Base-by-base conservation (phyloP, 2,329 filamentous ascomycete genomes). In the Berkeleyomyces basicola region DNA sequence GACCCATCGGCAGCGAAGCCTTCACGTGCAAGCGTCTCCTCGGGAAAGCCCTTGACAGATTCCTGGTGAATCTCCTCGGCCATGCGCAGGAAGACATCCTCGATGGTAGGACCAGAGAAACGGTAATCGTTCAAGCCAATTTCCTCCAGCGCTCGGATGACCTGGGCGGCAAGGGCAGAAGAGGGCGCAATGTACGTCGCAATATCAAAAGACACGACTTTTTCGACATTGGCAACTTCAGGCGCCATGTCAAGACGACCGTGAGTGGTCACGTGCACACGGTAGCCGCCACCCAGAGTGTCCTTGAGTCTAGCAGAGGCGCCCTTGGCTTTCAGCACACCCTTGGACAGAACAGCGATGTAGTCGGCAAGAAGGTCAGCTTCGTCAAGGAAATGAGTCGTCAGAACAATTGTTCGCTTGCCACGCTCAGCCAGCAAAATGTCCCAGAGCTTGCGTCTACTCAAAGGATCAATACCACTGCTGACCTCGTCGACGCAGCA, bases 401-500 rank as follows among this genome's bases (percentile, higher is more conserved):
- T 96, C 63, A 96, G 73, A 49, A 96, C 82, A 68, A 96, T 87
- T 0, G 91, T 95, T 49, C 91, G 79, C 65, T 79, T 79, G 23
- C 90, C 90, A 63, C 91, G 83, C 72, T 96, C 90, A 1, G 87
- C 87, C 10, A 96, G 77, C 31, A 96, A 77, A 65, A 96, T 96
- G 67, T 96, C 90, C 91, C 91, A 96, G 33, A 96, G 88, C 74
- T 95, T 96, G 37, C 90, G 78, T 62, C 92, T 80, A 23, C 87
- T 91, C 0, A 96, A 76, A 0, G 92, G 90, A 70, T 96, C 91
- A 23, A 96, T 79, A 11, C 91, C 92, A 65, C 86, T 90, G 46
- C 87, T 91, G 11, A 96, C 90, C 72, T 96, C 92, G 67, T 96
- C 91, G 4, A 96, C 84, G 69, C 90, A 93, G 73, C 91, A 96